Percentiles rank a stretch among this genome's conserved stretches.
These are phyloP conservation scores for Aquanectria penicillioides DNA, from an alignment of 2,329 filamentous ascomycete species.

Conservation along the genomic window DNA sequence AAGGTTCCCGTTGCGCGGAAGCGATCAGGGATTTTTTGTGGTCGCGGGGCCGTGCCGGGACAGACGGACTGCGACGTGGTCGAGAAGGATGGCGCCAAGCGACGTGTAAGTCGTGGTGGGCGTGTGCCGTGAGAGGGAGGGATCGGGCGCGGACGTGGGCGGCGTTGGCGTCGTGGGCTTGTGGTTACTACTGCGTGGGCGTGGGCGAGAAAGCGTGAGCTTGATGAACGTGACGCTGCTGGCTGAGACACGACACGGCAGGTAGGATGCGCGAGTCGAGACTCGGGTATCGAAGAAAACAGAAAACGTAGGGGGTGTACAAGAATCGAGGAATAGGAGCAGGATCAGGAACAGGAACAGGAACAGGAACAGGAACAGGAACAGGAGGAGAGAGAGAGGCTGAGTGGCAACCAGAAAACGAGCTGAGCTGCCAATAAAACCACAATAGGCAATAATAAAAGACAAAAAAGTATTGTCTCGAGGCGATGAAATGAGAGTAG, in stretches of 20 bases:
- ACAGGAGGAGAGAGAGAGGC: no score
- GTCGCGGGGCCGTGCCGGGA: slow-evolving; percentile 23
- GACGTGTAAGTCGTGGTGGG: slow-evolving; percentile 26
- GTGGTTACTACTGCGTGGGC: background rate
- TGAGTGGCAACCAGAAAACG: slow-evolving; percentile 5
- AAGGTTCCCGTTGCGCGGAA: slow-evolving; percentile 18
- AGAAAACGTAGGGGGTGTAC: slow-evolving; percentile 7
- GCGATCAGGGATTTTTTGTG: slow-evolving; percentile 16
- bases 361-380: no score
- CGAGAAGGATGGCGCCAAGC: slow-evolving; percentile 16
- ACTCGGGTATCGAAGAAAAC: slow-evolving; percentile 15
- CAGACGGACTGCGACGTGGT: slow-evolving; percentile 11
- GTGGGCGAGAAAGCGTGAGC: background rate
- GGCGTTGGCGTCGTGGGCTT: slow-evolving; percentile 11
- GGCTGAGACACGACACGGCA: background rate
- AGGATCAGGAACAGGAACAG: no score
- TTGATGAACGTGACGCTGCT: slow-evolving; percentile 1
- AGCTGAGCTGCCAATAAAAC: background rate
- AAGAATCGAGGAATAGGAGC: no score
- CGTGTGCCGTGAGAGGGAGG: background rate
- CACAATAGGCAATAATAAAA: slow-evolving; percentile 1
- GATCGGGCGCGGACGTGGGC: background rate
- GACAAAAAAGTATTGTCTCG: slow-evolving; percentile 22
- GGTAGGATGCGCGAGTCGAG: slow-evolving; percentile 5
- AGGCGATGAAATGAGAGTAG: slow-evolving; percentile 21